Percentiles rank a stretch among this genome's conserved stretches.
These are phyloP conservation scores for Ceratocystis lukuohia DNA, from an alignment of 2,329 filamentous ascomycete species.

Conservation along the genomic window DNA sequence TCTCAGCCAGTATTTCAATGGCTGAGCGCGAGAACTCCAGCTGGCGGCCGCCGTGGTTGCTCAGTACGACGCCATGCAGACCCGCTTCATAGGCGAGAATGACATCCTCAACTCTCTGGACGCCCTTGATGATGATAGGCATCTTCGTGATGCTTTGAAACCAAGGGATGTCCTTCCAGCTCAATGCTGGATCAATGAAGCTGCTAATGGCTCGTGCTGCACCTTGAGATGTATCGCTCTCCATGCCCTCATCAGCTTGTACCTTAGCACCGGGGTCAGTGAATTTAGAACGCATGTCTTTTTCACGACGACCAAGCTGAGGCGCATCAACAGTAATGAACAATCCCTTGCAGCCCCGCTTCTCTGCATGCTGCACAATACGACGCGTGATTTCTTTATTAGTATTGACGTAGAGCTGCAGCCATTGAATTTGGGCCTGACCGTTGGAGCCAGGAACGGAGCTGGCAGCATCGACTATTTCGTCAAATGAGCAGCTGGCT, in stretches of 20 bases:
- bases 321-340: slow-evolving; percentile 99
- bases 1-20: slow-evolving; percentile 83
- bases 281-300: slow-evolving; percentile 95
- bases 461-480: slow-evolving; percentile 70
- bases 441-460: slow-evolving; percentile 31
- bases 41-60: slow-evolving; percentile 90
- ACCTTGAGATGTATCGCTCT: slow-evolving; percentile 77
- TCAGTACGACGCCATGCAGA: slow-evolving; percentile 81
- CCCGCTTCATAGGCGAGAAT: slow-evolving; percentile 70
- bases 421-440: slow-evolving; percentile 73
- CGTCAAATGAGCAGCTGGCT: slow-evolving; percentile 93
- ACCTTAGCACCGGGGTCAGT: slow-evolving; percentile 71
- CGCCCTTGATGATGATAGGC: slow-evolving; percentile 92
- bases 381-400: slow-evolving; percentile 78
- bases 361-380: slow-evolving; percentile 85
- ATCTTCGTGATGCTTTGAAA: slow-evolving; percentile 81
- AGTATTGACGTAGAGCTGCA: slow-evolving; percentile 96
- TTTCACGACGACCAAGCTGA: slow-evolving; percentile 85
- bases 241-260: slow-evolving; percentile 49
- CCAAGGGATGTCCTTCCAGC: slow-evolving; percentile 91
- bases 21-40: slow-evolving; percentile 83
- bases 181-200: slow-evolving; percentile 90
- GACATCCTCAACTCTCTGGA: slow-evolving; percentile 92
- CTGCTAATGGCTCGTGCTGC: slow-evolving; percentile 87
- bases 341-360: slow-evolving; percentile 80